A percentile compares a stretch with the other conserved stretches of the same genome.
These are phyloP conservation scores for Colletotrichum falcatum DNA, from an alignment of 2,329 filamentous ascomycete species.

Conservation along the genomic window DNA sequence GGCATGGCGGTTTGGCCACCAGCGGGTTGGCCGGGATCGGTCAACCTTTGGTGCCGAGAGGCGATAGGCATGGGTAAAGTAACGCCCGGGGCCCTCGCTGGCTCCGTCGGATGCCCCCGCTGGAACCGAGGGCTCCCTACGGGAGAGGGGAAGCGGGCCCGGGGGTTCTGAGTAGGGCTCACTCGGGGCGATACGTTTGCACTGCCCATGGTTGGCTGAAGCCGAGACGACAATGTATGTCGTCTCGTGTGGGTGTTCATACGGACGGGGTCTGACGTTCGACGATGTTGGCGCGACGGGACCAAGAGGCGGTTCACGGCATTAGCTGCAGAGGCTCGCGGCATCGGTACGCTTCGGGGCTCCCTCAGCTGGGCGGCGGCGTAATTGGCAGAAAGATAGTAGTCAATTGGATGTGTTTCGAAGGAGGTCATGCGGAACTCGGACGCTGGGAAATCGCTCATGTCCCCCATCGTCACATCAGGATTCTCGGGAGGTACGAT, in stretches of 20 bases:
- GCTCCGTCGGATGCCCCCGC: not conserved
- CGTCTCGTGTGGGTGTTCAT: not conserved
- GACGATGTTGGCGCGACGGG: not conserved
- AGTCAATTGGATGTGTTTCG: constrained; percentile 16
- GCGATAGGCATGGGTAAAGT: constrained; percentile 19
- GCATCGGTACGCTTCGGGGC: not conserved
- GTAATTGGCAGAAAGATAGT: not conserved
- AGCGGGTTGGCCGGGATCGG: not conserved
- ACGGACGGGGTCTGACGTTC: constrained; percentile 5
- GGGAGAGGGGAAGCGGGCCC: not conserved
- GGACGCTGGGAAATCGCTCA: not conserved
- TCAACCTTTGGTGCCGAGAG: not conserved
- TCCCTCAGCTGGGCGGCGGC: not conserved
- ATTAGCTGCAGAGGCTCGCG: not conserved
- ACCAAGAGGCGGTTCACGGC: not conserved
- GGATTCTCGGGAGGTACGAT: constrained; percentile 19
- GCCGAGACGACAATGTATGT: not conserved
- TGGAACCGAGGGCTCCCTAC: not conserved
- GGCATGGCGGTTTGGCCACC: not conserved
- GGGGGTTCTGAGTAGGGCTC: not conserved
- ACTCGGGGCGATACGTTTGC: not conserved
- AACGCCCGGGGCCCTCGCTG: not conserved
- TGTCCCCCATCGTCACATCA: not conserved
- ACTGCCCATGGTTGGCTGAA: not conserved
- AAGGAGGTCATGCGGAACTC: not conserved